Percentiles rank a stretch among this genome's conserved stretches.
phyloP scores from a whole-genome alignment of 192 early-diverging fungal genomes.

The Geranomyces michiganensis region DNA sequence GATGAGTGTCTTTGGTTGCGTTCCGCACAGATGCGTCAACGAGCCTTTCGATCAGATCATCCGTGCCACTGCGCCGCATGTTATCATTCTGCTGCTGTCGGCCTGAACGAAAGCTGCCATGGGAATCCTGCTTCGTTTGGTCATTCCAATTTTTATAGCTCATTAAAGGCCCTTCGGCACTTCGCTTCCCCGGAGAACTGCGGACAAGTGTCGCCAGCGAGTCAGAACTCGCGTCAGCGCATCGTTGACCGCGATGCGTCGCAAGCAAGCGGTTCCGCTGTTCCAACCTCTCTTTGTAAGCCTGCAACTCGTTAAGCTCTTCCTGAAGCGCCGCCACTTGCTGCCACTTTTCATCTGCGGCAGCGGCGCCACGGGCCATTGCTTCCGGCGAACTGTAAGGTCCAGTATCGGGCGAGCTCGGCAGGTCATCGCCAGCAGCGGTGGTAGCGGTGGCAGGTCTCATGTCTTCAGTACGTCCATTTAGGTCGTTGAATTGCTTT shows the following conservation, averaged over 20 bases:
- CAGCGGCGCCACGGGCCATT: no score
- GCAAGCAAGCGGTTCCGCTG: neutral
- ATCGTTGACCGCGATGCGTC: neutral
- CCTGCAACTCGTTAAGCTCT: conserved; percentile 10
- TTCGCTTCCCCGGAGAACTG: neutral
- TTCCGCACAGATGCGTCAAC: conserved; percentile 1
- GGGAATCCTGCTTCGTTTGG: neutral
- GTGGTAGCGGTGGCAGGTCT: neutral
- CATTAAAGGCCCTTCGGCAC: neutral
- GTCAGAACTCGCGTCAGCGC: neutral
- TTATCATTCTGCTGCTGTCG: no score
- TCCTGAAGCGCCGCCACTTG: neutral
- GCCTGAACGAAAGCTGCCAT: neutral
- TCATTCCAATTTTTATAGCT: neutral
- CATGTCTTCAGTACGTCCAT: neutral
- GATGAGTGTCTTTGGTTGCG: neutral
- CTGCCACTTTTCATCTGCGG: neutral
- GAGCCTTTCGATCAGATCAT: conserved; percentile 9
- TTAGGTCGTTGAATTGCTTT: neutral
- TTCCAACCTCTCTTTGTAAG: conserved; percentile 3
- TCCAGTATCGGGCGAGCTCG: neutral
- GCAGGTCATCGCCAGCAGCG: neutral
- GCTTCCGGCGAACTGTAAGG: no score
- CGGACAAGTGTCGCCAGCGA: neutral
- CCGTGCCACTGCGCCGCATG: neutral